A percentile compares a stretch with the other conserved stretches of the same genome.
Evolutionary conservation across 306 rosid genomes (phyloP).

Genomic region (Acacia crassicarpa): DNA sequence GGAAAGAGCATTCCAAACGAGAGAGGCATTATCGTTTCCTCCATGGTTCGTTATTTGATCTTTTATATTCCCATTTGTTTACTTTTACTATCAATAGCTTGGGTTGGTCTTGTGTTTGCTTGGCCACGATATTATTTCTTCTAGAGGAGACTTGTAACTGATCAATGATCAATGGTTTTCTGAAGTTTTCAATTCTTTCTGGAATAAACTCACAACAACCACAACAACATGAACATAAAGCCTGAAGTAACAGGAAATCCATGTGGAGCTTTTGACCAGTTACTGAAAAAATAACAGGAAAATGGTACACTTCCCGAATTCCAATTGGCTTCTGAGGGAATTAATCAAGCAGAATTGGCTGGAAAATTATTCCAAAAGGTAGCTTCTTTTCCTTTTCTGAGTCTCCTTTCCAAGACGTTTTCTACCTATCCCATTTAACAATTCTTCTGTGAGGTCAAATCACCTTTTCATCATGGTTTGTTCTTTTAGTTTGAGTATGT

Average conservation of each 20-base stretch:
- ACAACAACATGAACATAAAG: not conserved
- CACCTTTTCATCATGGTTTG: not conserved
- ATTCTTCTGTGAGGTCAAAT: not conserved
- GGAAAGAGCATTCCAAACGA: constrained; percentile 94
- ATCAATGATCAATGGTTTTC: not conserved
- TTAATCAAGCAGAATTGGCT: constrained; percentile 65
- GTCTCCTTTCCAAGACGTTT: not conserved
- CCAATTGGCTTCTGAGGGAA: constrained; percentile 73
- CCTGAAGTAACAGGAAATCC: not conserved
- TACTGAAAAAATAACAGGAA: constrained; percentile 49
- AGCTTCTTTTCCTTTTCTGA: not conserved
- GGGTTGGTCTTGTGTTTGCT: not conserved
- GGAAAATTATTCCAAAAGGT: constrained; percentile 65
- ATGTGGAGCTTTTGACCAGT: not conserved
- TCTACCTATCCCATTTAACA: not conserved
- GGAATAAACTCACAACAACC: not conserved
- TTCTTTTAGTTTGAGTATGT: not conserved
- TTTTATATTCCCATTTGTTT: not conserved
- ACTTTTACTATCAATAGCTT: not conserved
- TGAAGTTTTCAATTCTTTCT: not conserved
- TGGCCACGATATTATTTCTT: no score
- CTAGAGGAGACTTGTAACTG: not conserved
- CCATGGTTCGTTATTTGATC: constrained; percentile 45
- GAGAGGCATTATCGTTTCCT: constrained; percentile 78
- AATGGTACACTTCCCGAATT: constrained; percentile 72